Evolutionary conservation across 768 basidiomycete species (phyloP).

Genomic region (Strobilomyces dryophilus): DNA sequence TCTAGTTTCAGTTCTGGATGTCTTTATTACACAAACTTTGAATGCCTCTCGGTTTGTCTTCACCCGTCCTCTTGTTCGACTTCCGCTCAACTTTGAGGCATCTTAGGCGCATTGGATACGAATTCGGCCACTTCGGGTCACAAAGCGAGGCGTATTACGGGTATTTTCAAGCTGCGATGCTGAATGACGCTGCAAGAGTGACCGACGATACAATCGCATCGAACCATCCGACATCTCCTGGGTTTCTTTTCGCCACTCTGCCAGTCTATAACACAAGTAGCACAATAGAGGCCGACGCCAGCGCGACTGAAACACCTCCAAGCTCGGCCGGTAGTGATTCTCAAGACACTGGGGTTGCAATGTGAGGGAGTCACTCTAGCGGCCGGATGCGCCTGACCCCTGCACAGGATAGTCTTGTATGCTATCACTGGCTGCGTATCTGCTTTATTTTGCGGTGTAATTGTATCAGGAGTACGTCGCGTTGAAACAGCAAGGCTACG

Average conservation of each 20-base stretch:
- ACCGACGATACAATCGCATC: slow-evolving; percentile 43
- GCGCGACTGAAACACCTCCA: slow-evolving; percentile 14
- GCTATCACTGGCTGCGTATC: slow-evolving; percentile 88
- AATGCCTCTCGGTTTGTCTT: slow-evolving; percentile 50
- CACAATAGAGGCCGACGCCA: slow-evolving; percentile 15
- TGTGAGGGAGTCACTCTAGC: slow-evolving; percentile 44
- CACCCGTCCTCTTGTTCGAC: background rate
- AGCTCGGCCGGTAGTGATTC: slow-evolving; percentile 8
- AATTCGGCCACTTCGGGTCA: slow-evolving; percentile 56
- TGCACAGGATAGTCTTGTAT: slow-evolving; percentile 69
- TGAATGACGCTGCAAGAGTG: slow-evolving; percentile 48
- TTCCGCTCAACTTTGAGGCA: background rate
- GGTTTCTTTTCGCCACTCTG: slow-evolving; percentile 71
- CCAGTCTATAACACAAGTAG: slow-evolving; percentile 57
- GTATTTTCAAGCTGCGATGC: slow-evolving; percentile 54
- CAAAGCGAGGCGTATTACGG: slow-evolving; percentile 48
- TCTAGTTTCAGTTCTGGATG: slow-evolving; percentile 68
- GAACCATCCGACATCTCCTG: slow-evolving; percentile 43
- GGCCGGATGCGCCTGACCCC: slow-evolving; percentile 7
- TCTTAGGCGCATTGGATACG: slow-evolving; percentile 48
- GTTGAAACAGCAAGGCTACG: background rate
- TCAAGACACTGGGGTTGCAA: slow-evolving; percentile 64
- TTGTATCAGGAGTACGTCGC: slow-evolving; percentile 70
- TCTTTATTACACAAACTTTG: slow-evolving; percentile 68
- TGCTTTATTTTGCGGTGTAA: slow-evolving; percentile 77